Evolutionary conservation across 331 rosid genomes (phyloP), one percentile per base, ranked within the genome.

Genomic region (Pyrus hybrid): DNA sequence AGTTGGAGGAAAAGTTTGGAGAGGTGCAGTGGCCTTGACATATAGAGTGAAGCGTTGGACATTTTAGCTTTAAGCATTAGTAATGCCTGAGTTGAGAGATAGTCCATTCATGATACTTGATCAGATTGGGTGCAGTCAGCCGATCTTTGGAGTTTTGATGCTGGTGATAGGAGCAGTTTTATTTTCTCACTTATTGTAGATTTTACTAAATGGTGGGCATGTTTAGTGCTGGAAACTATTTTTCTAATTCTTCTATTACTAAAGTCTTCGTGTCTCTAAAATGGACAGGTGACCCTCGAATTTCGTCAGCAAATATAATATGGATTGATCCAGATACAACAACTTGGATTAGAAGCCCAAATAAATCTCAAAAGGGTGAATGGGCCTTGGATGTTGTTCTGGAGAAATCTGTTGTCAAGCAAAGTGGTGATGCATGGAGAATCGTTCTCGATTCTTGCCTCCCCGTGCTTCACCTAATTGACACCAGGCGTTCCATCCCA

Each of bases 351-450:
- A 87, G 84, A 76, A 86, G 84, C 70, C 96, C 92, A 33, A 73
- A 68, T 63, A 84, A 83, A 64, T 80, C 88, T 78, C 77, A 82
- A 22, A 76, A 84, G 74, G 99, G 99, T 63, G 97, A 92, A 81
- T 68, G 91, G 81, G 99, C 99, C 1, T 49, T 94, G 76, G 97
- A 92, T 45, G 67, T 94, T 71, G 56, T 81, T 86, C 81, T 92
- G 61, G 99, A 92, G 81, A 88, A 90, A 83, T 79, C 85, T 2
- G 91, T 83, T 11, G 83, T 92, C 33, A 94, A 92, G 76, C 87
- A 83, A 83, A 90, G 87, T 53, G 99, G 99, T 49, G 99, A 94
- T 85, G 97, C 99, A 29, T 94, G 99, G 99, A 94, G 99, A 83
- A 85, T 83, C 72, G 86, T 92, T 17, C 83, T 90, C 5, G 97